Evolutionary conservation across 2,329 filamentous ascomycete genomes (phyloP).

Genomic region (Herpomyces periplanetae): DNA sequence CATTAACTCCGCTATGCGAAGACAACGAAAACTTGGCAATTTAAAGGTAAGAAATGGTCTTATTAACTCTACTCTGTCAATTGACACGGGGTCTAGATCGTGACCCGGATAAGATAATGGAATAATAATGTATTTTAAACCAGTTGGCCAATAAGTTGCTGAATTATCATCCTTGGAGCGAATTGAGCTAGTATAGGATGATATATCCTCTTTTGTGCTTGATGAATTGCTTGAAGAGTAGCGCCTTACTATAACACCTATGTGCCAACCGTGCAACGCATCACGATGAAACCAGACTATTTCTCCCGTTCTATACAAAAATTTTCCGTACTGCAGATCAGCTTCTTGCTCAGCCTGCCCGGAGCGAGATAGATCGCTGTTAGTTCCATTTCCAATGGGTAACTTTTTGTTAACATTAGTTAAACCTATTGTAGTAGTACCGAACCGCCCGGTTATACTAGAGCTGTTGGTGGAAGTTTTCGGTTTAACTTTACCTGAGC

Average conservation of each 20-base stretch:
- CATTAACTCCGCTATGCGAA: too few relatives aligned
- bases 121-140: too few relatives aligned
- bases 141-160: constrained; percentile 7
- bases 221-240: too few relatives aligned
- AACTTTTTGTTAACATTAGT: not conserved
- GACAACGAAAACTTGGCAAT: too few relatives aligned
- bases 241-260: constrained; percentile 13
- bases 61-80: constrained; percentile 10
- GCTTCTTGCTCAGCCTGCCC: constrained; percentile 10
- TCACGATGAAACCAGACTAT: constrained; percentile 16
- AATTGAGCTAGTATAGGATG: constrained; percentile 7
- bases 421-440: not conserved
- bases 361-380: not conserved
- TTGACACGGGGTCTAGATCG: constrained; percentile 8
- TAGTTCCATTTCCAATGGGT: not conserved
- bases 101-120: constrained; percentile 11
- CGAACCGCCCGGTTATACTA: not conserved
- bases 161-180: constrained; percentile 6
- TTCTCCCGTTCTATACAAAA: constrained; percentile 15
- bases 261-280: constrained; percentile 14
- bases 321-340: constrained; percentile 11
- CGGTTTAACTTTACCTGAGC: too few relatives aligned
- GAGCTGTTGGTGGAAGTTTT: constrained; percentile 6
- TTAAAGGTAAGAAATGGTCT: constrained; percentile 19
- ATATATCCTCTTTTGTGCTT: too few relatives aligned